Percentiles rank a stretch among this genome's conserved stretches.
These are phyloP conservation scores for Argentina anserina DNA, from an alignment of 306 rosid species.

Conservation along the genomic window DNA sequence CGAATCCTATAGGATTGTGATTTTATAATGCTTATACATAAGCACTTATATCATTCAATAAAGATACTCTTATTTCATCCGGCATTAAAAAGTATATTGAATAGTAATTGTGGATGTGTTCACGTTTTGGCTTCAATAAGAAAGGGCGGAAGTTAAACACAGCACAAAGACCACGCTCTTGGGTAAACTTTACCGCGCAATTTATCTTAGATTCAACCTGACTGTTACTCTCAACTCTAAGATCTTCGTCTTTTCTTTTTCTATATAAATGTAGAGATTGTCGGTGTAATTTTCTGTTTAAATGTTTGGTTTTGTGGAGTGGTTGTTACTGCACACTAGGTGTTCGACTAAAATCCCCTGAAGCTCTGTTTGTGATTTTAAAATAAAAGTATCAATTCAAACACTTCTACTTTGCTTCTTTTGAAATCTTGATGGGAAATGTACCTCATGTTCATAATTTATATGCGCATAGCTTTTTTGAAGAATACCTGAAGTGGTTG, in stretches of 20 bases:
- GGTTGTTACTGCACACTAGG: conserved; percentile 5
- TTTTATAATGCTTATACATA: too few species aligned
- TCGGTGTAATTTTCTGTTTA: background rate
- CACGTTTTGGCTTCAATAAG: background rate
- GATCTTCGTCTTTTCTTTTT: background rate
- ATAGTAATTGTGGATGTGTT: too few species aligned
- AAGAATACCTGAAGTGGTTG: background rate
- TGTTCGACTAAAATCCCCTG: conserved; percentile 26
- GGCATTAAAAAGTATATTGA: too few species aligned
- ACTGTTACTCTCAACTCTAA: background rate
- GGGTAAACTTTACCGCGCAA: background rate
- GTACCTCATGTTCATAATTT: background rate
- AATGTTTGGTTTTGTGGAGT: background rate
- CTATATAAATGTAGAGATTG: background rate
- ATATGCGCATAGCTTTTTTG: background rate
- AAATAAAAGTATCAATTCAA: too few species aligned
- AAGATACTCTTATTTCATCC: too few species aligned
- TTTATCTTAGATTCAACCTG: background rate
- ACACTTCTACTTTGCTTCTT: background rate
- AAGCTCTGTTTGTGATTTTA: background rate
- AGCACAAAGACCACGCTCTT: background rate
- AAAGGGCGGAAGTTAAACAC: background rate
- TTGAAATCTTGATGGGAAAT: background rate
- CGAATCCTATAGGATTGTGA: too few species aligned
- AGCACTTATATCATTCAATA: too few species aligned